phyloP scores from a whole-genome alignment of 1,284 basidiomycete species.

The Ceratobasidium sp. region DNA sequence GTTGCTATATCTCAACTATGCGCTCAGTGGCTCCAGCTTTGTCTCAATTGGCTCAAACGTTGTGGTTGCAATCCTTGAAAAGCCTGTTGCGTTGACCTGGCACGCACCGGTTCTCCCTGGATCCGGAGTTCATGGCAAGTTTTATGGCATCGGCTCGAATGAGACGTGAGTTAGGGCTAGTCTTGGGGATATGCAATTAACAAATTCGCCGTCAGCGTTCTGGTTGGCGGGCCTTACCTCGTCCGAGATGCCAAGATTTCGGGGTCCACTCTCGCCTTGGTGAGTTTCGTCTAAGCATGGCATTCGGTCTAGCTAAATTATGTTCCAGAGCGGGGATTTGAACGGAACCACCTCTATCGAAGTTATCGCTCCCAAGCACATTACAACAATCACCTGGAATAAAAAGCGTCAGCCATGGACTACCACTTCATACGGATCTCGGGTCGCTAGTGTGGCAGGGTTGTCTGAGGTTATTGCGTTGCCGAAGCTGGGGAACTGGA shows the following conservation, averaged over 20 bases:
- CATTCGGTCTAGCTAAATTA: neutral
- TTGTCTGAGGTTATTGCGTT: constrained; percentile 44
- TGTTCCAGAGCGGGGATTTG: constrained; percentile 37
- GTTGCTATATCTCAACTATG: constrained; percentile 51
- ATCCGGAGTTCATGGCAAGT: constrained; percentile 36
- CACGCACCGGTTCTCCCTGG: constrained; percentile 35
- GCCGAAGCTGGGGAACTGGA: constrained; percentile 55
- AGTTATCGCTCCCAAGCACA: constrained; percentile 37
- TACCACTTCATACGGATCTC: constrained; percentile 49
- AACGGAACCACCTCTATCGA: constrained; percentile 39
- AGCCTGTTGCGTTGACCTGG: constrained; percentile 37
- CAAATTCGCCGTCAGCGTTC: constrained; percentile 6
- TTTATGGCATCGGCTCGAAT: constrained; percentile 41
- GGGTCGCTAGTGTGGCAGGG: constrained; percentile 46
- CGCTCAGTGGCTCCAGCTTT: constrained; percentile 50
- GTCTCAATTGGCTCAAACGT: constrained; percentile 46
- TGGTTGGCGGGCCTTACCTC: constrained; percentile 39
- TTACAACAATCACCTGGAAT: constrained; percentile 42
- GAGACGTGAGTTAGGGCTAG: constrained; percentile 31
- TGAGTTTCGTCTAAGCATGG: neutral
- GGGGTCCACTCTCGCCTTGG: constrained; percentile 17
- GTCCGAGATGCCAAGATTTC: constrained; percentile 36
- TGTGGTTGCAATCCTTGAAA: constrained; percentile 34
- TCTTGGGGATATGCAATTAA: neutral
- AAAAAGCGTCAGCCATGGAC: constrained; percentile 47